Evolutionary conservation across 1,284 basidiomycete genomes (phyloP), one percentile per base, ranked within the genome.

Genomic region (Testicularia cyperi): DNA sequence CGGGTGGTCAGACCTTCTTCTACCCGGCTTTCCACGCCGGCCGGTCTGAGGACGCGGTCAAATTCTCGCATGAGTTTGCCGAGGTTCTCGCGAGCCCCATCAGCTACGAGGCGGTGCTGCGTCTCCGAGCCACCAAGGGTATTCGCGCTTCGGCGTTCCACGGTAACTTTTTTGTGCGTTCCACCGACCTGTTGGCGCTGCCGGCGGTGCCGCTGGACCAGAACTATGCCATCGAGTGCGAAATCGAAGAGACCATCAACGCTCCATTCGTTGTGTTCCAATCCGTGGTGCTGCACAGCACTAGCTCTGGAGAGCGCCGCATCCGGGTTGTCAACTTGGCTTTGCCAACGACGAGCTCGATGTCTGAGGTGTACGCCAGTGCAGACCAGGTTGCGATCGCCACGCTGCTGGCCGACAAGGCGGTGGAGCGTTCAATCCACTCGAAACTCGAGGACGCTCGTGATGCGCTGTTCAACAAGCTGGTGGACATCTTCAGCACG

Each of bases 131-230:
- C 21, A 45, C 69, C 39, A 23, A 69, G 86, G 89, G 92, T 49
- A 81, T 99, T 44, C 87, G 95, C 48, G 92, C 97, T 87, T 87
- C 91, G 5, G 90, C 90, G 1, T 99, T 96, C 88, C 92, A 98
- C 72, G 95, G 95, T 66, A 98, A 98, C 82, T 98, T 98, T 81
- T 98, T 99, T 78, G 92, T 97, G 41, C 87, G 95, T 38, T 96
- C 92, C 10, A 97, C 94, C 24, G 95, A 99, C 79, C 82, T 98
- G 25, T 83, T 98, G 24, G 92, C 94, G 3, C 88, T 98, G 82
- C 94, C 95, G 2, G 88, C 92, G 14, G 94, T 98, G 14, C 92
- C 95, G 9, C 85, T 90, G 68, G 92, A 99, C 74, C 91, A 96
- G 78, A 92, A 88, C 37, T 99, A 99, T 75, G 88, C 88, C 13